Conservation (phyloP, 2,329 filamentous ascomycete species). For the Thielaviopsis euricoi region DNA sequence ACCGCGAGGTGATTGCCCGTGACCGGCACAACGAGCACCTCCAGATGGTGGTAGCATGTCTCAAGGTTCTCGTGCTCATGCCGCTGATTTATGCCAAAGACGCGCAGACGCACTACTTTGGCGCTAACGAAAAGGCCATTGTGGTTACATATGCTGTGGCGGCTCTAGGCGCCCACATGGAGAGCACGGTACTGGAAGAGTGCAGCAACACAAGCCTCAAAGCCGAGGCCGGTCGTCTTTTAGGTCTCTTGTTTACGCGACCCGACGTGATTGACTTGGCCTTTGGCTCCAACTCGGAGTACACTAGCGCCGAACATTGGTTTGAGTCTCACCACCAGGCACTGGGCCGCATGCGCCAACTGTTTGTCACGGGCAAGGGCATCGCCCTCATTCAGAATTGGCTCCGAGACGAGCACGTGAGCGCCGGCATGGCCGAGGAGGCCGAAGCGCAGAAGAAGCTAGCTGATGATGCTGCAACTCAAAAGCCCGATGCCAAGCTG, state of each 20-base stretch:
- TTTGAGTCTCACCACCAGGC: not conserved
- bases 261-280: not conserved
- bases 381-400: not conserved
- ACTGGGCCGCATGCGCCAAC: not conserved
- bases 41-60: not conserved
- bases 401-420: not conserved
- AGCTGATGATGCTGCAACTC: not conserved
- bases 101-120: not conserved
- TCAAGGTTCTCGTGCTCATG: not conserved
- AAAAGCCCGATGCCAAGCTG: not conserved
- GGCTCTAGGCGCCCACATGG: not conserved
- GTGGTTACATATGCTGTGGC: not conserved
- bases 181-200: not conserved
- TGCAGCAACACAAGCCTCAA: not conserved
- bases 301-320: not conserved
- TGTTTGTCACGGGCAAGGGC: not conserved
- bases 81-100: not conserved
- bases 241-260: not conserved
- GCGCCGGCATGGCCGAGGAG: not conserved
- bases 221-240: not conserved
- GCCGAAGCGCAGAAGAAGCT: not conserved
- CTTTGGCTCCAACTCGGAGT: not conserved
- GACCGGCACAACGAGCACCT: not conserved
- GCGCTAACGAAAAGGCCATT: not conserved
- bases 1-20: not conserved